Conservation (phyloP, 331 rosid species). For the Phaseolus coccineus region DNA sequence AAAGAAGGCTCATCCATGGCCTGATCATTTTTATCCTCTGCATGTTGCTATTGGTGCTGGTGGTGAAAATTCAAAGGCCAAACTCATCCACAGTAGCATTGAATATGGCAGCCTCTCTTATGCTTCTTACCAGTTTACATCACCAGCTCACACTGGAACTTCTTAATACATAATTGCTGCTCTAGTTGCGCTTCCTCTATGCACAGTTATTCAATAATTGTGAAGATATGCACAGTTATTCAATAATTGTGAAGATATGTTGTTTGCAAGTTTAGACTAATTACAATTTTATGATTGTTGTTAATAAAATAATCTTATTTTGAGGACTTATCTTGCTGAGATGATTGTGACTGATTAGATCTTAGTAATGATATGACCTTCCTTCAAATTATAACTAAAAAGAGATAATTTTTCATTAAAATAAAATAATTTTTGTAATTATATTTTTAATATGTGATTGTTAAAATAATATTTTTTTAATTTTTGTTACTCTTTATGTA, state of each 20-base stretch:
- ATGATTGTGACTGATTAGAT: background rate
- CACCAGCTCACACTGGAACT: constrained; percentile 40
- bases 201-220: background rate
- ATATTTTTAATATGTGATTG: too few species aligned
- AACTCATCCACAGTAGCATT: constrained; percentile 69
- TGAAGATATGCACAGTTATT: background rate
- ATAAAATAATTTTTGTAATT: too few species aligned
- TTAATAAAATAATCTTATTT: constrained; percentile 17
- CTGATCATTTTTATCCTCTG: constrained; percentile 82
- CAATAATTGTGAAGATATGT: constrained; percentile 6
- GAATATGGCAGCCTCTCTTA: constrained; percentile 64
- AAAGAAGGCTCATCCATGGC: constrained; percentile 74
- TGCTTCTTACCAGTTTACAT: constrained; percentile 80
- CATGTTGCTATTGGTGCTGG: constrained; percentile 88
- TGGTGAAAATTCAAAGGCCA: constrained; percentile 62
- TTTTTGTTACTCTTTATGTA: too few species aligned
- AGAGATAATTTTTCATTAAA: too few species aligned
- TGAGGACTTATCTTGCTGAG: background rate
- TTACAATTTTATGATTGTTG: constrained; percentile 5
- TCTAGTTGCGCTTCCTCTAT: background rate
- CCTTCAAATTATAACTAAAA: background rate
- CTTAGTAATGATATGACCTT: too few species aligned
- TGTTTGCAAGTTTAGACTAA: constrained; percentile 20
- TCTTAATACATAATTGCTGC: background rate
- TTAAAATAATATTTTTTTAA: too few species aligned